These are phyloP conservation scores for Pseudopyricularia cyperi DNA, from an alignment of 2,329 filamentous ascomycete genomes.

Conservation along the genomic window DNA sequence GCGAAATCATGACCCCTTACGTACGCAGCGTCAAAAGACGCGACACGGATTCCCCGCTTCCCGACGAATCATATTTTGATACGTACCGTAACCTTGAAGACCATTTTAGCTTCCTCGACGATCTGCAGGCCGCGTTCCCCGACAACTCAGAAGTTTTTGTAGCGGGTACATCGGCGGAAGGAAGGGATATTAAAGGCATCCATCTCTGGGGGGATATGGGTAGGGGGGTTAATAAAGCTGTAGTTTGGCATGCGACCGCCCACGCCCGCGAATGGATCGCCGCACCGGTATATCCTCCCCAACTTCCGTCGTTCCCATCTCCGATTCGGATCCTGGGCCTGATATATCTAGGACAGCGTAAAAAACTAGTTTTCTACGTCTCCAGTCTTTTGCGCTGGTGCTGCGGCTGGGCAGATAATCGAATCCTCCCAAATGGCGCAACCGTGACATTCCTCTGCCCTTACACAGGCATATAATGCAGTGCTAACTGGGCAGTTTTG, in stretches of 20 bases:
- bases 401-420: background rate
- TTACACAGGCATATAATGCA: no score
- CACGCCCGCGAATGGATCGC: constrained; percentile 50
- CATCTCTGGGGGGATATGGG: constrained; percentile 35
- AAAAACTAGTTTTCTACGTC: background rate
- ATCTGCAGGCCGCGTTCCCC: constrained; percentile 30
- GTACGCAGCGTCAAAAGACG: constrained; percentile 13
- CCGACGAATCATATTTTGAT: constrained; percentile 33
- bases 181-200: constrained; percentile 44
- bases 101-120: constrained; percentile 33
- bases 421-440: no score
- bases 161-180: constrained; percentile 29
- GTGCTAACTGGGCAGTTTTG: background rate
- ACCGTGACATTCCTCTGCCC: no score
- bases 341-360: background rate
- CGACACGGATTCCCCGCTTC: constrained; percentile 10
- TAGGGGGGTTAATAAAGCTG: constrained; percentile 30
- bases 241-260: constrained; percentile 43
- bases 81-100: constrained; percentile 40
- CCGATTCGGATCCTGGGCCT: background rate
- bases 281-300: constrained; percentile 40
- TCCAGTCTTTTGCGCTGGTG: background rate
- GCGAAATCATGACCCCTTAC: constrained; percentile 13
- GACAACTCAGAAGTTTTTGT: constrained; percentile 32
- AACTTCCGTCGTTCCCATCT: constrained; percentile 33